A percentile compares a stretch with the other conserved stretches of the same genome.
Conservation (phyloP, 163 green algal species). For the Chloromonas sp. region DNA sequence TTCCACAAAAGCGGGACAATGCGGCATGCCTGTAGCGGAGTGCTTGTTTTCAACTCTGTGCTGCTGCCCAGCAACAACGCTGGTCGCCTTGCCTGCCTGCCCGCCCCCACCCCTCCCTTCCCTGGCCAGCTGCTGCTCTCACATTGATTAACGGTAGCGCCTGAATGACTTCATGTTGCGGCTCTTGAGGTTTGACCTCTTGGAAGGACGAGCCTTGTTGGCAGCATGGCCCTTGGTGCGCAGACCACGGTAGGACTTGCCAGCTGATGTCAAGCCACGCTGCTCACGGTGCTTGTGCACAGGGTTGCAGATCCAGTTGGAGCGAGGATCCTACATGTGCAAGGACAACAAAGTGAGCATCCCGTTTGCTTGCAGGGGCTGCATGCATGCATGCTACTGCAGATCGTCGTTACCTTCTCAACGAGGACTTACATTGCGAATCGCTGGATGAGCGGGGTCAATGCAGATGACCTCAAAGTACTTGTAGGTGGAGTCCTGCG, state of each 20-base stretch:
- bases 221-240: slow-evolving; percentile 83
- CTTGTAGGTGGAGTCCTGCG: slow-evolving; percentile 98
- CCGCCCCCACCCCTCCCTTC: too few relatives aligned
- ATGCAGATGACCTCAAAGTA: slow-evolving; percentile 99
- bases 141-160: slow-evolving; percentile 50
- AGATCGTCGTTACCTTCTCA: not conserved
- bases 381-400: not conserved
- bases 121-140: too few relatives aligned
- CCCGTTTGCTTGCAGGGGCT: not conserved
- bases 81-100: too few relatives aligned
- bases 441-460: slow-evolving; percentile 85
- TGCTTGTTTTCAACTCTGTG: too few relatives aligned
- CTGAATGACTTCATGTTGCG: slow-evolving; percentile 75
- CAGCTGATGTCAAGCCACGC: slow-evolving; percentile 90
- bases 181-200: slow-evolving; percentile 82
- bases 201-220: slow-evolving; percentile 84
- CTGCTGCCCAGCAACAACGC: too few relatives aligned
- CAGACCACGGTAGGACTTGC: slow-evolving; percentile 91
- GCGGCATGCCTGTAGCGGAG: too few relatives aligned
- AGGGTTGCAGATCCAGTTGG: slow-evolving; percentile 98
- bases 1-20: too few relatives aligned
- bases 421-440: slow-evolving; percentile 64
- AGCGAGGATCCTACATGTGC: slow-evolving; percentile 75
- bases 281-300: slow-evolving; percentile 99
- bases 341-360: not conserved